Evolutionary conservation across 495 filamentous ascomycete species (phyloP), one percentile per base, ranked within the genome.

Genomic region (Stereocaulon alpinum): DNA sequence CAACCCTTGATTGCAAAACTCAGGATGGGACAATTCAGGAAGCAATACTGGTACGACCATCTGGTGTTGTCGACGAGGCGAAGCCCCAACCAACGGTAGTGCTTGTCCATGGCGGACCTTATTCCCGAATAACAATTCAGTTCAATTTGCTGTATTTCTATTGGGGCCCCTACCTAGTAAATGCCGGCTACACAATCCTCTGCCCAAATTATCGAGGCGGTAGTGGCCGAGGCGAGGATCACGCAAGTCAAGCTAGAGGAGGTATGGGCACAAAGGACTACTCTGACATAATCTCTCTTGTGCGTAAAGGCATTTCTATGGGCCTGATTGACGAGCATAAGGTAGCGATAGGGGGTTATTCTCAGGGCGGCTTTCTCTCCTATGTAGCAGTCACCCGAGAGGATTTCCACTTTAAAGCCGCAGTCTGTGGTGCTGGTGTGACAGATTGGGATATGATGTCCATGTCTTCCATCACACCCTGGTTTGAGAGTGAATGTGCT

Each of bases 61-160:
- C 32, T 10, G 11, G 37, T 18, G 12, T 7, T 27, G 42, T 30
- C 17, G 50, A 18, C 7, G 34, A n/a, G n/a, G 29, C 20, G 17
- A 50, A 59, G 30, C 65, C 68, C 17, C 59, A 63, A n/a, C 64
- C 71, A 49, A 69, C 69, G 15, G 58, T 68, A n/a, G 64, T 73
- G 43, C 56, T 67, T 40, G 61, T 67, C 50, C 71, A 73, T 58
- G 71, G 71, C 45, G 71, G 71, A 15, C 71, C 71, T 12, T 63
- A 69, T 61, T 51, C 24, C 32, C 64, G 71, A 41, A 49, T 65
- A 49, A 67, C 63, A 54, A 63, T 67, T 41, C 52, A 53, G 44
- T 73, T 71, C 55, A 58, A 67, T 55, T 37, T 57, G 11, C 59
- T 58, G 14, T 64, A 66, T 62, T 65, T 61, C 56, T 60, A 65